Conservation (phyloP, 495 filamentous ascomycete genomes). For the Oleoguttula mirabilis region DNA sequence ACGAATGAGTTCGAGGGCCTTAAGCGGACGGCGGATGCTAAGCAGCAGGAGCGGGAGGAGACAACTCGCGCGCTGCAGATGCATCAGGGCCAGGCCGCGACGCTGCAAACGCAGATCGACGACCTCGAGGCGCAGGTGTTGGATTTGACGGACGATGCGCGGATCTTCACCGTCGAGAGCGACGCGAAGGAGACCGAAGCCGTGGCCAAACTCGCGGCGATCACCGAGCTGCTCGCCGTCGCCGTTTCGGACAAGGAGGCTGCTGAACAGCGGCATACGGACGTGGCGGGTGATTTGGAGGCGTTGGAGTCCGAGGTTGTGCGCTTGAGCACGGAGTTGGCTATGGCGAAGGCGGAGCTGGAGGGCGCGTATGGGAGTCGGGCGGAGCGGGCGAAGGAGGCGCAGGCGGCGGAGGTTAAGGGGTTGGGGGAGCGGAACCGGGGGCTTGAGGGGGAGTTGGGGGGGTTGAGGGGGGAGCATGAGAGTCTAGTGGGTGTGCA, state of each 20-base stretch:
- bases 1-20: constrained; percentile 16
- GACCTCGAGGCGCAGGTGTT: constrained; percentile 18
- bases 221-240: neutral
- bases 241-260: neutral
- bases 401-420: constrained; percentile 20
- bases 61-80: constrained; percentile 14
- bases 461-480: constrained; percentile 11
- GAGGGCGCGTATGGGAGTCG: constrained; percentile 73
- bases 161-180: neutral
- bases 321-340: constrained; percentile 78
- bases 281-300: constrained; percentile 50
- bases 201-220: neutral
- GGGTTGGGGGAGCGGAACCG: constrained; percentile 46
- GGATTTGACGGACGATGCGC: constrained; percentile 2
- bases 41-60: constrained; percentile 11
- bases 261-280: constrained; percentile 12
- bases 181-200: neutral
- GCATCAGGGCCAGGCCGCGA: constrained; percentile 19
- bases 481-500: neutral
- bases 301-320: constrained; percentile 71
- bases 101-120: constrained; percentile 26
- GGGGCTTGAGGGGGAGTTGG: constrained; percentile 26
- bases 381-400: constrained; percentile 26
- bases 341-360: constrained; percentile 84
- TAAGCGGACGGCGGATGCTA: constrained; percentile 8